Base-by-base conservation (phyloP, 2,329 filamentous ascomycete species). In the Pseudogymnoascus sp. region DNA sequence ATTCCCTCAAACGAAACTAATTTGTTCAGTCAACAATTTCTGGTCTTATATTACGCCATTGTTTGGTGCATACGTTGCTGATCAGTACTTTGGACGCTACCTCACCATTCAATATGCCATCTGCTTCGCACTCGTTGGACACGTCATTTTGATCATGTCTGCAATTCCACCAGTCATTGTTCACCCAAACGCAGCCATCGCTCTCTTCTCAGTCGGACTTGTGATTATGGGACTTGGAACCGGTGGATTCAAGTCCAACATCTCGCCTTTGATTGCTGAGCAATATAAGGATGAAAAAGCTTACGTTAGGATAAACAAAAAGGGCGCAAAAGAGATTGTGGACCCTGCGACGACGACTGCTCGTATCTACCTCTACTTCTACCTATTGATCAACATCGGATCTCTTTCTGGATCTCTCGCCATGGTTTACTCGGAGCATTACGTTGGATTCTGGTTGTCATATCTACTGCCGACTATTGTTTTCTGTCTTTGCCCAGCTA, bases 371-470 rank as follows among this genome's bases (percentile, higher is more conserved):
- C 80, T 84, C 68, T 87, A 84, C 73, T 90, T 89, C 73, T 91
- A 90, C 74, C 78, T 89, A 62, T 82, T 86, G 69, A 87, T 89
- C 76, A 90, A 90, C 70, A 71, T 88, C 12, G 88, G 88, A 33
- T 82, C 85, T 25, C 62, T 70, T 8, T 69, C 79, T 52, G 84
- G 81, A 49, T 85, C 86, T 72, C 80, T 88, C 63, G 78, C 77
- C 69, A 91, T 88, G 84, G 86, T 85, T 35, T 92, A 89, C 69
- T 84, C 87, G 1, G 89, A 91, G 74, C 87, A 88, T 71, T 90
- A 89, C 65, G 81, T 90, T 58, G 88, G 88, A 6, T 91, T 90
- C 78, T 92, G 86, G 85, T 80, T 89, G 23, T 81, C 88, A 0
- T 92, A 80, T 76, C 74, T 88, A 39, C 79, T 91, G 9, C 88